Conservation (phyloP, 371 early-diverging fungal genomes). For the Sporodiniella umbellata region DNA sequence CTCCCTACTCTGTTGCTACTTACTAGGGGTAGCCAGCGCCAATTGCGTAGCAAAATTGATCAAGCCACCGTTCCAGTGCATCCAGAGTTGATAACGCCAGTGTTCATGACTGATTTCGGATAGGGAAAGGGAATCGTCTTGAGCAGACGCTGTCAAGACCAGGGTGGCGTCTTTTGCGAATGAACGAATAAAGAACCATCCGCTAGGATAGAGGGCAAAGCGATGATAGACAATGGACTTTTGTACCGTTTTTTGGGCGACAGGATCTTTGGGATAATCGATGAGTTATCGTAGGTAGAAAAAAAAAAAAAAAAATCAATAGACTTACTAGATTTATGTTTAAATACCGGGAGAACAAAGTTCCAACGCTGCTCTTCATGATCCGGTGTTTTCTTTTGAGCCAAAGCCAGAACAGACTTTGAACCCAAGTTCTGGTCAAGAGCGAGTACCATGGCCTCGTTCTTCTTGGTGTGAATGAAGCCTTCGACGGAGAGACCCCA, state of each 20-base stretch:
- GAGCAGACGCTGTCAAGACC: constrained; percentile 32
- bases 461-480: constrained; percentile 27
- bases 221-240: constrained; percentile 30
- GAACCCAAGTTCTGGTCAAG: neutral
- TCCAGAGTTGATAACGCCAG: constrained; percentile 51
- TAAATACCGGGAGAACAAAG: constrained; percentile 45
- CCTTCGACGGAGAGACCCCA: constrained; percentile 47
- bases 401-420: constrained; percentile 12
- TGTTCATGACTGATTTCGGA: constrained; percentile 18
- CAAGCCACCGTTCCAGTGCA: constrained; percentile 46
- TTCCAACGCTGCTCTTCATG: constrained; percentile 47
- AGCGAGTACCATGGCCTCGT: constrained; percentile 27
- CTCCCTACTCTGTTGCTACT: too few relatives aligned
- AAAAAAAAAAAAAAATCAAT: neutral
- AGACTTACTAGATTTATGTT: constrained; percentile 32
- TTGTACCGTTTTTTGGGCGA: constrained; percentile 21
- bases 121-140: constrained; percentile 12
- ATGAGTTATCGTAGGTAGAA: neutral
- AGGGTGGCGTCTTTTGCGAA: constrained; percentile 24
- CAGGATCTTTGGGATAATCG: constrained; percentile 11
- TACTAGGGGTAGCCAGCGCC: constrained; percentile 37
- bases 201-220: constrained; percentile 39
- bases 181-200: constrained; percentile 45
- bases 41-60: constrained; percentile 51
- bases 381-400: constrained; percentile 26